Evolutionary conservation across 192 early-diverging fungal genomes (phyloP).

Genomic region (Coemansia sp.): DNA sequence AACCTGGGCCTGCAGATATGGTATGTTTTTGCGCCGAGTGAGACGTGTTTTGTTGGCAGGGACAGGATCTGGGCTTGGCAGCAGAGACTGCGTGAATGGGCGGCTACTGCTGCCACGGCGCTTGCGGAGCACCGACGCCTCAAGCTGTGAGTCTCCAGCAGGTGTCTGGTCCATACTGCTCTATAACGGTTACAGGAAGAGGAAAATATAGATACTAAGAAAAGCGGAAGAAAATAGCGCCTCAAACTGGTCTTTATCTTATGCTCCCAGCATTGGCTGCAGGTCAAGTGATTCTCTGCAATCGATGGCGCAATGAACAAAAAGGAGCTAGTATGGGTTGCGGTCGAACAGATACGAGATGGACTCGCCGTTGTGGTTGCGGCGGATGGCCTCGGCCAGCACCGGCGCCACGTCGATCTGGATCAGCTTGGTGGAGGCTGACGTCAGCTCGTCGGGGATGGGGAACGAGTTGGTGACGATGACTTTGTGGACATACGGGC

Average conservation of each 20-base stretch:
- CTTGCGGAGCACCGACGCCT: not conserved
- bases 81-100: not conserved
- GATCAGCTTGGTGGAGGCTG: slow-evolving; percentile 71
- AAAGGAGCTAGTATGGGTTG: slow-evolving; percentile 28
- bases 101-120: not conserved
- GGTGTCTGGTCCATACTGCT: not conserved
- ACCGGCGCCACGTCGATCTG: slow-evolving; percentile 87
- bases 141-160: not conserved
- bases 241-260: no score
- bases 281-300: slow-evolving; percentile 3
- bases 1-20: slow-evolving; percentile 52
- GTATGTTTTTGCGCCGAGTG: slow-evolving; percentile 12
- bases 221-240: not conserved
- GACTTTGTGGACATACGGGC: slow-evolving; percentile 72
- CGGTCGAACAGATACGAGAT: slow-evolving; percentile 86
- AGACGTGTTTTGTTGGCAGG: not conserved
- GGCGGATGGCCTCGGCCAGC: slow-evolving; percentile 90
- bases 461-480: slow-evolving; percentile 93
- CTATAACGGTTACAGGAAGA: not conserved
- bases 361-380: slow-evolving; percentile 92
- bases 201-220: not conserved
- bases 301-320: not conserved
- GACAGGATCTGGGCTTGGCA: not conserved
- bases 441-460: slow-evolving; percentile 67
- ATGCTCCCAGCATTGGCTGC: no score